Conservation (phyloP, 2,329 filamentous ascomycete genomes). For the Colletotrichum liriopes region DNA sequence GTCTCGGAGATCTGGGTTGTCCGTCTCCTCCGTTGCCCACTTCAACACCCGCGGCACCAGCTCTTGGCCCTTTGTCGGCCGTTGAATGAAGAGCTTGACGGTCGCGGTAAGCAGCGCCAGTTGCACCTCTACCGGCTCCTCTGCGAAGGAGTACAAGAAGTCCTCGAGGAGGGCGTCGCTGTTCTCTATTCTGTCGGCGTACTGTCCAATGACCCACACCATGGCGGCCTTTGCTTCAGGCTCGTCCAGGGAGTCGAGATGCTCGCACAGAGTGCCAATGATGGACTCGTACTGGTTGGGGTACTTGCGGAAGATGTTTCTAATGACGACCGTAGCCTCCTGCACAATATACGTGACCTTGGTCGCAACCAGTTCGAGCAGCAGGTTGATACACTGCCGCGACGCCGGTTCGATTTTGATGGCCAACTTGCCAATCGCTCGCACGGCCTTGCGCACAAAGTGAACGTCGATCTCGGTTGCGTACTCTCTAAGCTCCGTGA, state of each 20-base stretch:
- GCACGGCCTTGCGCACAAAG: constrained; percentile 97
- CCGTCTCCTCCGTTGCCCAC: constrained; percentile 99
- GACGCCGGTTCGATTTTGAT: constrained; percentile 99
- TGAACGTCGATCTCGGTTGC: constrained; percentile 99
- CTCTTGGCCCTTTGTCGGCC: constrained; percentile 93
- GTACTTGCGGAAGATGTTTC: constrained; percentile 99
- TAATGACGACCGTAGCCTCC: constrained; percentile 97
- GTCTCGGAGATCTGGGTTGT: constrained; percentile 96
- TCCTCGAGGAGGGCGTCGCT: constrained; percentile 94
- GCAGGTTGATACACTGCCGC: constrained; percentile 89
- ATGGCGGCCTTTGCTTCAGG: constrained; percentile 98
- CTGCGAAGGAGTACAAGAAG: constrained; percentile 92
- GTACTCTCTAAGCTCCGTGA: constrained; percentile 95
- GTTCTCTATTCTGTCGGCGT: constrained; percentile 97
- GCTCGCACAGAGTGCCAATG: constrained; percentile 94
- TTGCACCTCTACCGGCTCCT: constrained; percentile 96
- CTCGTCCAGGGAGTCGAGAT: constrained; percentile 96
- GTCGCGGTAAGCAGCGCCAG: constrained; percentile 94
- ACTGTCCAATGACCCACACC: constrained; percentile 99
- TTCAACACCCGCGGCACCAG: constrained; percentile 95
- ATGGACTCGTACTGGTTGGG: constrained; percentile 99
- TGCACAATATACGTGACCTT: constrained; percentile 99
- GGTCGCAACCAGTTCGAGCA: constrained; percentile 95
- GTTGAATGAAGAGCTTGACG: constrained; percentile 97
- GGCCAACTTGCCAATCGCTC: constrained; percentile 96